phyloP scores from a whole-genome alignment of 225 moss, liverwort and hornwort genomes.

The Sphagnum contortum region DNA sequence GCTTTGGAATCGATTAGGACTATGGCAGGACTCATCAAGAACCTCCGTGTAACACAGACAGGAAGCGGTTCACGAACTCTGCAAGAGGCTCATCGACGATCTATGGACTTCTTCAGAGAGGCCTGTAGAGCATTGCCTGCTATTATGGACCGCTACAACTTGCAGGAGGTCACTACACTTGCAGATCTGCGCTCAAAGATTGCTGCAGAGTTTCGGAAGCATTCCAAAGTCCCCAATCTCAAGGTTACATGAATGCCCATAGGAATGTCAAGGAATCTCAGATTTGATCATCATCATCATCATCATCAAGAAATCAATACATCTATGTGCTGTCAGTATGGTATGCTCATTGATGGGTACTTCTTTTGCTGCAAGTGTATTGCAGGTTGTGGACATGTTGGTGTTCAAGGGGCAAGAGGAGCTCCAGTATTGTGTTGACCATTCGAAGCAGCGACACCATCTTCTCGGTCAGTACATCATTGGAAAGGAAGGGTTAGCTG shows the following conservation, averaged over 20 bases:
- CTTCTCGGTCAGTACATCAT: conserved; percentile 77
- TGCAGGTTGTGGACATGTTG: conserved; percentile 89
- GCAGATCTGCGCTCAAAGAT: conserved; percentile 52
- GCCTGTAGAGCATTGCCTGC: conserved; percentile 66
- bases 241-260: conserved; percentile 29
- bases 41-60: conserved; percentile 43
- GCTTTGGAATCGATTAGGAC: background rate
- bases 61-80: conserved; percentile 46
- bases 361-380: too few species aligned
- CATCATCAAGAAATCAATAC: too few species aligned
- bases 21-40: conserved; percentile 50
- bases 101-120: conserved; percentile 63
- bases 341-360: too few species aligned
- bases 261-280: too few species aligned
- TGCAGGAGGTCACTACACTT: conserved; percentile 62
- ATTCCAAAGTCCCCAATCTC: conserved; percentile 68
- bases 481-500: conserved; percentile 50
- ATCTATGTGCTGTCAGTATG: too few species aligned
- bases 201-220: conserved; percentile 53
- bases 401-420: conserved; percentile 95
- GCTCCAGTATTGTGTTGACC: conserved; percentile 74
- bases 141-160: conserved; percentile 79
- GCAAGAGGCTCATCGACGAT: conserved; percentile 61
- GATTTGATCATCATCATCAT: too few species aligned
- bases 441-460: conserved; percentile 96